Evolutionary conservation across 495 filamentous ascomycete genomes (phyloP), one percentile per base, ranked within the genome.

Genomic region (Penicillium steckii): DNA sequence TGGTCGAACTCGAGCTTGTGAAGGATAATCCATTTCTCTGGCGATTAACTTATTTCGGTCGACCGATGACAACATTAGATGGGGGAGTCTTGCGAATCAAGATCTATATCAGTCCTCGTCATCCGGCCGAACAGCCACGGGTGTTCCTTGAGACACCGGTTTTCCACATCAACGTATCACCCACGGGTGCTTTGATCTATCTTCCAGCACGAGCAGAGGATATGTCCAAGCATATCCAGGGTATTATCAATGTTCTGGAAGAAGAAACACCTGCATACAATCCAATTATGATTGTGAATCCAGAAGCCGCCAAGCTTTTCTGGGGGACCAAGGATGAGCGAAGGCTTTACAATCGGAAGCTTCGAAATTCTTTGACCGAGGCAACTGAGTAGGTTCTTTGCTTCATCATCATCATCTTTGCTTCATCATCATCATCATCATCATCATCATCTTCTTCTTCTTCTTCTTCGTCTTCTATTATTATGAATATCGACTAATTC

Each of bases 11-110:
- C 43, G 82, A 85, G 42, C 73, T 98, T 8, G 80, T 84, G 6
- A 81, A 85, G 79, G 65, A 54, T 38, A 81, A 75, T 47, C 75
- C 70, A 5, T 77, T 87, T 61, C 51, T 80, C 2, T 84, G 80
- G 83, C 59, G 65, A 29, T 53, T 89, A 41, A 92, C 88, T 0
- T 91, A 95, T 67, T 94, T 96, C 62, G 94, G 94, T 29, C 83
- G 87, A 44, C 89, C 93, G 2, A 95, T 94, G 88, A 95, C 93
- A 0, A 89, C 91, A 56, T 80, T 96, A 4, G 95, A 97, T 52
- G 94, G 94, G 5, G 94, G 94, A 5, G 78, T 97, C 46, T 92
- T 97, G 73, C 80, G 79, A 47, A 85, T 97, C 60, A 85, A 78
- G 57, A 77, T 97, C 24, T 78, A 75, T 58, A 84, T 97, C 67